These are phyloP conservation scores for Chlamydomonas sp. DNA, from an alignment of 139 green algal species.

Conservation along the genomic window DNA sequence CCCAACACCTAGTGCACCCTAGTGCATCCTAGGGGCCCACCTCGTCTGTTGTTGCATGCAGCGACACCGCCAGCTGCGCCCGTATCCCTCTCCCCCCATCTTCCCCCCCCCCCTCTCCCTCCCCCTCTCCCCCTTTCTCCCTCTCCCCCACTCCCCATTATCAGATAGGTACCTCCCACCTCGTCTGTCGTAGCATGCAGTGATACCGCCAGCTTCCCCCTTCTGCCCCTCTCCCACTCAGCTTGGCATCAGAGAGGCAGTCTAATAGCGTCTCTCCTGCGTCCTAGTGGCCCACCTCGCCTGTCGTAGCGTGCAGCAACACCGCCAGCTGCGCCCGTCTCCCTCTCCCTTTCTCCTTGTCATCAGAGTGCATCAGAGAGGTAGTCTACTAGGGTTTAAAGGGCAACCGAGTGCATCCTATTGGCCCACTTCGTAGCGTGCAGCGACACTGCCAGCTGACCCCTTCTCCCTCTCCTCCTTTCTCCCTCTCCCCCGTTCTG, in stretches of 20 bases:
- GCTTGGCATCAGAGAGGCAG: background rate
- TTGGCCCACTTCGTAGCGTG: slow-evolving; percentile 17
- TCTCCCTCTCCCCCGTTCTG: no score
- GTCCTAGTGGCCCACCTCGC: slow-evolving; percentile 24
- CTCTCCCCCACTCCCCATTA: no score
- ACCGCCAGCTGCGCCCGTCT: background rate
- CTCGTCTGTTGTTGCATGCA: slow-evolving; percentile 87
- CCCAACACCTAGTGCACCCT: no score
- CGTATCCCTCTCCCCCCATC: no score
- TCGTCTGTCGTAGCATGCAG: slow-evolving; percentile 16
- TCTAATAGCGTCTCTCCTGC: no score
- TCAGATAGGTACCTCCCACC: background rate
- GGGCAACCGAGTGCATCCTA: no score
- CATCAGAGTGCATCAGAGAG: no score
- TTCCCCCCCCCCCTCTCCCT: no score
- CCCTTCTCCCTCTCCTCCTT: no score
- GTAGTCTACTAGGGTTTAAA: background rate
- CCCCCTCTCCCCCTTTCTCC: no score
- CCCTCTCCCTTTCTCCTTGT: background rate
- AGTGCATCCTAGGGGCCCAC: background rate
- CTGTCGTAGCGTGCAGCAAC: slow-evolving; percentile 13
- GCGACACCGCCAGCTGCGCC: no score
- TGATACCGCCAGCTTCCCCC: no score
- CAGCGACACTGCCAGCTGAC: background rate
- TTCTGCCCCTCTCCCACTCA: background rate